phyloP scores from a whole-genome alignment of 495 filamentous ascomycete species.

The Penicillium fimorum region DNA sequence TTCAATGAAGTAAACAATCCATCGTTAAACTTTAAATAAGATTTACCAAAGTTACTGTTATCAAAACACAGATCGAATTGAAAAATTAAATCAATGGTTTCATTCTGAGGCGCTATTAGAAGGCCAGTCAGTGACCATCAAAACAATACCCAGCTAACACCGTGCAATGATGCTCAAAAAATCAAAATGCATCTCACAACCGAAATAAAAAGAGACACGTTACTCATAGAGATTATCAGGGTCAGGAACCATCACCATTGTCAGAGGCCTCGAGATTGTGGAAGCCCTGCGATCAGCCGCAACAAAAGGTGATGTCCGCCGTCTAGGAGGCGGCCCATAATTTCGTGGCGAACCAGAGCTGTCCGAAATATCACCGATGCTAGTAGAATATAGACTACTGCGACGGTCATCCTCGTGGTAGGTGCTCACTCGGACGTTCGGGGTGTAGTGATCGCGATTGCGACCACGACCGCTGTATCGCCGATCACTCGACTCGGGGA shows the following conservation, averaged over 20 bases:
- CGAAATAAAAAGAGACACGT: slow-evolving; percentile 10
- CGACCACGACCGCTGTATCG: slow-evolving; percentile 9
- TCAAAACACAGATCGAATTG: neutral
- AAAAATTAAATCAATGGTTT: neutral
- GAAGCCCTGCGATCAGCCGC: slow-evolving; percentile 27
- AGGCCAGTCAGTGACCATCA: neutral
- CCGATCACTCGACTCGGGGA: slow-evolving; percentile 8
- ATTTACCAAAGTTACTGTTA: neutral
- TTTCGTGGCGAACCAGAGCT: slow-evolving; percentile 1
- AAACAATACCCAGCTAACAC: slow-evolving; percentile 10
- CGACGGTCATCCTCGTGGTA: slow-evolving; percentile 16
- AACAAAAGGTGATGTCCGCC: slow-evolving; percentile 20
- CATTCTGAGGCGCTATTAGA: slow-evolving; percentile 8
- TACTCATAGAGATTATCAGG: slow-evolving; percentile 42
- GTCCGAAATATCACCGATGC: slow-evolving; percentile 9
- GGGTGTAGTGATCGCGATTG: neutral
- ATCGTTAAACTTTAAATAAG: neutral
- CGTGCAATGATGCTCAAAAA: slow-evolving; percentile 16
- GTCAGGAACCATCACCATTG: slow-evolving; percentile 45
- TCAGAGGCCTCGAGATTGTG: slow-evolving; percentile 31
- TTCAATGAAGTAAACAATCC: neutral
- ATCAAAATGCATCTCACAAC: neutral
- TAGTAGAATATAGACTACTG: slow-evolving; percentile 18
- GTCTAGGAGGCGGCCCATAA: slow-evolving; percentile 16
- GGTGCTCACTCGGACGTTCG: neutral